phyloP scores from a whole-genome alignment of 352 stramenopile genomes.

The Stephanocyclus meneghinianus region DNA sequence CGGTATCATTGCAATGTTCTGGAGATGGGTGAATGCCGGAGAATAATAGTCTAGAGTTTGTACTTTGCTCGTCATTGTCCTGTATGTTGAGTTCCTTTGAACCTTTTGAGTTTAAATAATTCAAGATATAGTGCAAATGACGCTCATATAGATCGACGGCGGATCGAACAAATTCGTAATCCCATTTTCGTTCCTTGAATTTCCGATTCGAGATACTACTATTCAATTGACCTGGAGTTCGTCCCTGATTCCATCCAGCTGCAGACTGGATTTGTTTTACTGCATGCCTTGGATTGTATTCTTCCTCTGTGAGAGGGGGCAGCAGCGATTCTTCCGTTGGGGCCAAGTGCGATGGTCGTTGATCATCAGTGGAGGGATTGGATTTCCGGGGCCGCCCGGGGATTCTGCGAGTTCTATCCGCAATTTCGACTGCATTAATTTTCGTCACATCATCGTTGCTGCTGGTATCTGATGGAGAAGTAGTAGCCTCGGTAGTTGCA shows the following conservation, averaged over 20 bases:
- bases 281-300: slow-evolving; percentile 38
- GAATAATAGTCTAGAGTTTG: slow-evolving; percentile 6
- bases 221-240: slow-evolving; percentile 1
- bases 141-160: slow-evolving; percentile 60
- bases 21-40: slow-evolving; percentile 32
- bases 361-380: not conserved
- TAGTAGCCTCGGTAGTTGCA: no score
- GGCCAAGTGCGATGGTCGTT: not conserved
- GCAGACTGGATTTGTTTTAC: slow-evolving; percentile 26
- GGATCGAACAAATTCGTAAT: slow-evolving; percentile 52
- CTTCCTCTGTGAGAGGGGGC: slow-evolving; percentile 23
- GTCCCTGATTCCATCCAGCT: slow-evolving; percentile 35
- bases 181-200: slow-evolving; percentile 44
- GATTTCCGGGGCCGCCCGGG: not conserved
- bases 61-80: not conserved
- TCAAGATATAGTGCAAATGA: slow-evolving; percentile 54
- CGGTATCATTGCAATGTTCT: slow-evolving; percentile 30
- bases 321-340: not conserved
- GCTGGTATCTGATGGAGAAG: no score
- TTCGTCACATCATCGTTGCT: not conserved
- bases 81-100: not conserved
- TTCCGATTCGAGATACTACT: slow-evolving; percentile 24
- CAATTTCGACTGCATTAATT: not conserved
- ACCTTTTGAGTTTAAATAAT: slow-evolving; percentile 24
- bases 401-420: not conserved